A percentile compares a stretch with the other conserved stretches of the same genome.
These are phyloP conservation scores for Hebeloma cylindrosporum DNA, from an alignment of 768 basidiomycete genomes.

Conservation along the genomic window DNA sequence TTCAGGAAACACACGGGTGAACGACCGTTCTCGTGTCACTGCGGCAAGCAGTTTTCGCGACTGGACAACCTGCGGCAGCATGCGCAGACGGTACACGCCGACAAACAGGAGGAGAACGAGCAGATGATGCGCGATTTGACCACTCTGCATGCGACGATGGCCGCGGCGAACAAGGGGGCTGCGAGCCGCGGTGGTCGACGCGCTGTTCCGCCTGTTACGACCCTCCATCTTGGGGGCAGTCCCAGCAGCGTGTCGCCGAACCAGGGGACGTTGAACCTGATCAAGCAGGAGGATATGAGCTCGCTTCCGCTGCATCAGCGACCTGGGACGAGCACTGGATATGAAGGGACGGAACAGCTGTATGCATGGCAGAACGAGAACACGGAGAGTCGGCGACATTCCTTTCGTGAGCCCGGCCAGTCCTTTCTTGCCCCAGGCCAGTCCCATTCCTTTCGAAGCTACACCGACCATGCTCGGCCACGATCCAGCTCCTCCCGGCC, in stretches of 20 bases:
- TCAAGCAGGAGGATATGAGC: conserved; percentile 43
- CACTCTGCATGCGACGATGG: conserved; percentile 79
- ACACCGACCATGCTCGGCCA: conserved; percentile 45
- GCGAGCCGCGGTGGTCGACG: conserved; percentile 20
- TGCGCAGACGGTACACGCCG: conserved; percentile 95
- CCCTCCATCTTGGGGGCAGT: conserved; percentile 1
- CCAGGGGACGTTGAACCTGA: conserved; percentile 21
- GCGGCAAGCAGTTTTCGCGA: conserved; percentile 91
- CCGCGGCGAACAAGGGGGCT: conserved; percentile 49
- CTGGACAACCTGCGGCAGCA: conserved; percentile 98
- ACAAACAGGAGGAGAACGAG: conserved; percentile 86
- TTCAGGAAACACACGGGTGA: conserved; percentile 96
- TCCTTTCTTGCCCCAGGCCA: conserved; percentile 66
- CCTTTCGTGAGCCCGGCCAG: conserved; percentile 80
- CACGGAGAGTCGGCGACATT: conserved; percentile 39
- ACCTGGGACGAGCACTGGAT: conserved; percentile 74
- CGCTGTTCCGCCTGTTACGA: conserved; percentile 18
- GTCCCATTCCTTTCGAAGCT: conserved; percentile 63
- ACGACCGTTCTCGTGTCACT: conserved; percentile 94
- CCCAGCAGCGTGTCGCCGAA: conserved; percentile 13
- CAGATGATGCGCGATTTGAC: conserved; percentile 91
- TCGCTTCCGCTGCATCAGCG: conserved; percentile 42
- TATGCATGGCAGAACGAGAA: conserved; percentile 18
- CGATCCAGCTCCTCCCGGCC: conserved; percentile 44
- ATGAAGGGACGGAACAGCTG: conserved; percentile 57